Conservation (phyloP, 73 alveolate genomes). For the Paramecium tetraurelia region DNA sequence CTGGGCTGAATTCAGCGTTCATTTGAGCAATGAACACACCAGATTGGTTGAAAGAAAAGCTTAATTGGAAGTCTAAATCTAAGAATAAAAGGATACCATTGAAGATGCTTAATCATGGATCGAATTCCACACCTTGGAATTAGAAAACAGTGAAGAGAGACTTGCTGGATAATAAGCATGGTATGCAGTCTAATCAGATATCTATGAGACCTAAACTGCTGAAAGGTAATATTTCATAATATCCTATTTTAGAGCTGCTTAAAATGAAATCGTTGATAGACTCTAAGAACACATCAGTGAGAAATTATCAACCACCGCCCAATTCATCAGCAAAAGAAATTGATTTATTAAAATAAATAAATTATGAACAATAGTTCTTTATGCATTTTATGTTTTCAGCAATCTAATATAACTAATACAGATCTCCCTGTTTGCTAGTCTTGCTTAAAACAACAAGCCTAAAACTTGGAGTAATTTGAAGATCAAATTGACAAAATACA, state of each 20-base stretch:
- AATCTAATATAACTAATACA: not conserved
- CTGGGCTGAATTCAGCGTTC: constrained; percentile 46
- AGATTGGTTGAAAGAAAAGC: constrained; percentile 47
- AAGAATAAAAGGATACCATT: constrained; percentile 46
- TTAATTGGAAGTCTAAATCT: constrained; percentile 26
- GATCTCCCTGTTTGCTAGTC: constrained; percentile 2
- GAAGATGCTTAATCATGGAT: constrained; percentile 46
- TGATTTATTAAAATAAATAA: constrained; percentile 27
- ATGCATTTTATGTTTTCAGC: not conserved
- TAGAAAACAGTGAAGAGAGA: constrained; percentile 42
- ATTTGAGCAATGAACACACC: constrained; percentile 43
- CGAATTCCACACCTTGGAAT: constrained; percentile 55
- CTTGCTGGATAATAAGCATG: constrained; percentile 48
- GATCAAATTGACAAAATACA: not conserved
- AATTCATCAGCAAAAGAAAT: constrained; percentile 37
- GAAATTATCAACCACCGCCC: constrained; percentile 44
- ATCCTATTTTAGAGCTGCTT: not conserved
- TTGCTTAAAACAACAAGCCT: not conserved
- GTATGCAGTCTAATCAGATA: not conserved
- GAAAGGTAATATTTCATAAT: not conserved
- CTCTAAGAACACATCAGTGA: constrained; percentile 58
- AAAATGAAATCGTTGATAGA: constrained; percentile 42
- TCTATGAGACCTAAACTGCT: constrained; percentile 42
- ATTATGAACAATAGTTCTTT: constrained; percentile 32
- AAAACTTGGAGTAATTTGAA: not conserved